Conservation (phyloP, 345 rosid species). For the Mangifera indica region DNA sequence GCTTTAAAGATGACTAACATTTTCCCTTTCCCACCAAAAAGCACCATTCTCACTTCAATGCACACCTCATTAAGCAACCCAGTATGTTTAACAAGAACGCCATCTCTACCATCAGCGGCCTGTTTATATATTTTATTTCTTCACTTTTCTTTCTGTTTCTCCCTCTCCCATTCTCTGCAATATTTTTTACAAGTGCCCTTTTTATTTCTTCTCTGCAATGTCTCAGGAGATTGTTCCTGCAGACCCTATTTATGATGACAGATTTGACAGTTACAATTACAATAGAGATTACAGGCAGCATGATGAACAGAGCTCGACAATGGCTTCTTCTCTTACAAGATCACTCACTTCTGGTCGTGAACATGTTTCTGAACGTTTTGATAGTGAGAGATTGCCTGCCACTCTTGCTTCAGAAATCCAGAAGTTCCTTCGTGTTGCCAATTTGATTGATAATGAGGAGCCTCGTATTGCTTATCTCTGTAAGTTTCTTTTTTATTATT, state of each 20-base stretch:
- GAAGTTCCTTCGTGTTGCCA: slow-evolving; percentile 85
- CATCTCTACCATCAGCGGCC: too few relatives aligned
- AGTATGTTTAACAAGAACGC: not conserved
- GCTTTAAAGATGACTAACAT: slow-evolving; percentile 5
- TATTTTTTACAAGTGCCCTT: not conserved
- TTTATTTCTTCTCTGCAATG: slow-evolving; percentile 28
- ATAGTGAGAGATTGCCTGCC: slow-evolving; percentile 88
- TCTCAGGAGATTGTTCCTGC: slow-evolving; percentile 66
- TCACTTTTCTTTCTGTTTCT: slow-evolving; percentile 4
- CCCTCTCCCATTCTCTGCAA: not conserved
- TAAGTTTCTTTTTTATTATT: slow-evolving; percentile 26
- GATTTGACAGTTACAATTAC: slow-evolving; percentile 7
- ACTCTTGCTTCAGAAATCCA: slow-evolving; percentile 71
- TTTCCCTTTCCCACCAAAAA: slow-evolving; percentile 10
- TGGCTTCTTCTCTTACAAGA: slow-evolving; percentile 11
- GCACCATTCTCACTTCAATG: slow-evolving; percentile 1
- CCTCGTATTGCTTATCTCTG: slow-evolving; percentile 90
- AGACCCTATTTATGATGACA: slow-evolving; percentile 38
- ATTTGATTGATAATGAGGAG: slow-evolving; percentile 56
- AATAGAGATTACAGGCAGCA: not conserved
- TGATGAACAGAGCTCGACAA: not conserved
- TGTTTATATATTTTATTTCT: slow-evolving; percentile 20
- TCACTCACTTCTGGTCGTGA: slow-evolving; percentile 34
- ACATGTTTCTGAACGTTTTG: slow-evolving; percentile 61
- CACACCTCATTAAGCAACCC: slow-evolving; percentile 17